Percentiles rank a stretch among this genome's conserved stretches.
phyloP scores from a whole-genome alignment of 805 yeast species.

The Saturnispora gosingensis region DNA sequence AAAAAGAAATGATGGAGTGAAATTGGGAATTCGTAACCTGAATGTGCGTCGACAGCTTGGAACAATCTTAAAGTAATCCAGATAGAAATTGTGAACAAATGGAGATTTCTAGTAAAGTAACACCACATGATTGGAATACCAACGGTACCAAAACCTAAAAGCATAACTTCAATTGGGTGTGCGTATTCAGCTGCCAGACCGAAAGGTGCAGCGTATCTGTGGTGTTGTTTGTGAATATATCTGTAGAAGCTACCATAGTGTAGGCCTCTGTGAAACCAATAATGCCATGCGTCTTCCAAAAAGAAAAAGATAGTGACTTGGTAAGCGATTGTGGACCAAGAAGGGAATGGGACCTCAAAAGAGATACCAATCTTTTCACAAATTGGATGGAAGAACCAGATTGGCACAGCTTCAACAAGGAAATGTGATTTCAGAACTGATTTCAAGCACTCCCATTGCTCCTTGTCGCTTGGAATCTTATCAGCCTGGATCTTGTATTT shows the following conservation, averaged over 20 bases:
- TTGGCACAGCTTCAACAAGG: slow-evolving; percentile 90
- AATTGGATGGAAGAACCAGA: slow-evolving; percentile 94
- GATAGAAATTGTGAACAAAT: slow-evolving; percentile 75
- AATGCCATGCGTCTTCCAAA: slow-evolving; percentile 93
- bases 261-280: slow-evolving; percentile 86
- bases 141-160: slow-evolving; percentile 90
- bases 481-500: slow-evolving; percentile 85
- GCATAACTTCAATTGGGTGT: slow-evolving; percentile 87
- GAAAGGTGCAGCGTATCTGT: slow-evolving; percentile 95
- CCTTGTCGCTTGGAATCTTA: slow-evolving; percentile 67
- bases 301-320: slow-evolving; percentile 76
- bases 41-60: slow-evolving; percentile 97
- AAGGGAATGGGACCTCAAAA: slow-evolving; percentile 80
- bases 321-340: slow-evolving; percentile 41
- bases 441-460: slow-evolving; percentile 90
- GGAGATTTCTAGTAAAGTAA: slow-evolving; percentile 64
- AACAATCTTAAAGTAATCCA: slow-evolving; percentile 86
- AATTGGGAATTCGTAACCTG: slow-evolving; percentile 98
- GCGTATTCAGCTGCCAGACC: slow-evolving; percentile 98
- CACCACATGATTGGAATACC: slow-evolving; percentile 89
- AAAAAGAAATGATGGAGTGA: slow-evolving; percentile 87
- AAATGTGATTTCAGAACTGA: slow-evolving; percentile 79
- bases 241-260: slow-evolving; percentile 87
- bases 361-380: slow-evolving; percentile 74
- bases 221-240: slow-evolving; percentile 94